A percentile compares a stretch with the other conserved stretches of the same genome.
Conservation (phyloP, 2,329 filamentous ascomycete species). For the Hypoxylon sp. region DNA sequence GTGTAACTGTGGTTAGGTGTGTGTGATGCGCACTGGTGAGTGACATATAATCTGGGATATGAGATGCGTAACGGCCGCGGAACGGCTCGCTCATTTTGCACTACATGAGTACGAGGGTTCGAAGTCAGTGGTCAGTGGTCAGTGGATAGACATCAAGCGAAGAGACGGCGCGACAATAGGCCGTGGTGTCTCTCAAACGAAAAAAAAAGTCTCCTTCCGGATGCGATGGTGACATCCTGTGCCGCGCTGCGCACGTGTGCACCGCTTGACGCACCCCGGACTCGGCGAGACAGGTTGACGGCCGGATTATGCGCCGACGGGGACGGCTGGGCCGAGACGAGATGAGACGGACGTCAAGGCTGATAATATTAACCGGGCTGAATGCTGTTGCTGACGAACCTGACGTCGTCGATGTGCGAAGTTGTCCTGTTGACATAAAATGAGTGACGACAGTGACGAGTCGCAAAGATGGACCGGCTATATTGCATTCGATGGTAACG, state of each 20-base stretch:
- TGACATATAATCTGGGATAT: background rate
- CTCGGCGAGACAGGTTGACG: conserved; percentile 7
- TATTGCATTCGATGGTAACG: conserved; percentile 10
- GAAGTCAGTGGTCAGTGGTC: conserved; percentile 4
- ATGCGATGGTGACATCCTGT: conserved; percentile 29
- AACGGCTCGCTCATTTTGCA: conserved; percentile 25
- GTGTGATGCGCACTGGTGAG: background rate
- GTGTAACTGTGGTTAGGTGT: too few species aligned
- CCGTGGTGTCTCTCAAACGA: conserved; percentile 9
- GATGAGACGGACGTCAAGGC: conserved; percentile 10
- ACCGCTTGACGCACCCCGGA: conserved; percentile 31
- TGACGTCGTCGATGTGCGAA: background rate
- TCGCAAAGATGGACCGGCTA: conserved; percentile 23
- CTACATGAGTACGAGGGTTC: conserved; percentile 4
- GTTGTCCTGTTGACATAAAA: background rate
- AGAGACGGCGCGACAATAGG: conserved; percentile 14
- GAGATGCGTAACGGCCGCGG: conserved; percentile 20
- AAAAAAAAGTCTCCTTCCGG: conserved; percentile 16
- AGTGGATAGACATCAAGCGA: background rate
- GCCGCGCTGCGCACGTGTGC: conserved; percentile 34
- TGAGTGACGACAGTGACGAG: conserved; percentile 18
- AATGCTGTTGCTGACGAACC: conserved; percentile 3
- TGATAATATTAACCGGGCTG: conserved; percentile 18
- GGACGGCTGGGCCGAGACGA: conserved; percentile 7
- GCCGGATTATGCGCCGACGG: conserved; percentile 3